These are phyloP conservation scores for Pestalotiopsis sp. DNA, from an alignment of 2,329 filamentous ascomycete genomes.

Conservation along the genomic window DNA sequence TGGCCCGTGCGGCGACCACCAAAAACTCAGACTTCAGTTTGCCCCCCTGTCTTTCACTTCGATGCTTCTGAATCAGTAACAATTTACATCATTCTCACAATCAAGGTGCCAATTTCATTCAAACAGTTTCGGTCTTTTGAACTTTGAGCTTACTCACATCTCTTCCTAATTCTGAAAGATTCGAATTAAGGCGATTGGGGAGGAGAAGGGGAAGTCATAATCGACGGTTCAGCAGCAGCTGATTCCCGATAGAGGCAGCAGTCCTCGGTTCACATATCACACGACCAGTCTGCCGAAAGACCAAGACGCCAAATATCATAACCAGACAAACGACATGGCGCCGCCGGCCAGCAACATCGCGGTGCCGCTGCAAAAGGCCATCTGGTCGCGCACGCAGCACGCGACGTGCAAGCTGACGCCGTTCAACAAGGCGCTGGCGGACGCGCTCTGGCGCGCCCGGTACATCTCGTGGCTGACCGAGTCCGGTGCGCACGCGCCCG, in stretches of 20 bases:
- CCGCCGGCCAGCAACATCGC: neutral
- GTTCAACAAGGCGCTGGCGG: constrained; percentile 2
- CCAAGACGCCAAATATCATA: no score
- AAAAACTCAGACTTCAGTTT: neutral
- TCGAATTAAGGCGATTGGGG: no score
- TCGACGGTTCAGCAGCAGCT: neutral
- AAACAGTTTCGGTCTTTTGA: neutral
- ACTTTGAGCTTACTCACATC: neutral
- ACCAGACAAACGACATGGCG: neutral
- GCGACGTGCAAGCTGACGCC: neutral
- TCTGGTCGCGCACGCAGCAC: neutral
- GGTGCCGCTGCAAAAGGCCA: constrained; percentile 1
- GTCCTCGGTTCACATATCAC: no score
- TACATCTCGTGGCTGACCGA: constrained; percentile 6
- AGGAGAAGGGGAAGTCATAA: neutral
- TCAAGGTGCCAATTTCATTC: neutral
- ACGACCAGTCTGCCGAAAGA: no score
- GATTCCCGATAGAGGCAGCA: neutral
- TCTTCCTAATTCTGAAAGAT: neutral
- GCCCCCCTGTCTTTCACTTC: neutral
- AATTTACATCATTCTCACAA: neutral
- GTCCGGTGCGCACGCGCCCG: constrained; percentile 1
- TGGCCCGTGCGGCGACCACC: neutral
- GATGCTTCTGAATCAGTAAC: neutral
- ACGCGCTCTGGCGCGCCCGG: neutral